These are phyloP conservation scores for Colletotrichum agaves DNA, from an alignment of 2,329 filamentous ascomycete genomes.

Conservation along the genomic window DNA sequence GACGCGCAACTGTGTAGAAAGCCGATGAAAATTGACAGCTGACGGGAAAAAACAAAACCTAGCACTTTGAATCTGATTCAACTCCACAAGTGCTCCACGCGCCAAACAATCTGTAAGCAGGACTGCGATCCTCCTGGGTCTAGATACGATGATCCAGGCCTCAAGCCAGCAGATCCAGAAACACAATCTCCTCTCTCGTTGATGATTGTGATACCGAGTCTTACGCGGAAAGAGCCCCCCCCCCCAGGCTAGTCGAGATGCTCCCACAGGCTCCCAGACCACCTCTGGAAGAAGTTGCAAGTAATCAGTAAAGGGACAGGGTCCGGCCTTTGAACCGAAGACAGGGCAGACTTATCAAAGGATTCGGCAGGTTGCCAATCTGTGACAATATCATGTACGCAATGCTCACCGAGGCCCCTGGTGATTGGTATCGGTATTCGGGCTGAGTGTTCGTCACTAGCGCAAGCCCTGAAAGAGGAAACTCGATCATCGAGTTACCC, in stretches of 20 bases:
- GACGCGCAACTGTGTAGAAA: conserved; percentile 1
- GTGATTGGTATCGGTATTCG: background rate
- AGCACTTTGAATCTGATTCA: background rate
- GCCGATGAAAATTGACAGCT: background rate
- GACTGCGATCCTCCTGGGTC: background rate
- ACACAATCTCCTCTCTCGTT: background rate
- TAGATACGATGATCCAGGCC: conserved; percentile 23
- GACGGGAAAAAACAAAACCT: conserved; percentile 5
- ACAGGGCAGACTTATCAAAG: conserved; percentile 15
- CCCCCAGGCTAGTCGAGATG: background rate
- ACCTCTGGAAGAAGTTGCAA: background rate
- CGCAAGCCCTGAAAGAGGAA: background rate
- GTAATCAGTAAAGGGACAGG: background rate
- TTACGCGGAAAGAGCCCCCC: background rate
- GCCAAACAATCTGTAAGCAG: conserved; percentile 13
- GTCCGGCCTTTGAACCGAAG: conserved; percentile 14
- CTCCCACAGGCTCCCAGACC: no score
- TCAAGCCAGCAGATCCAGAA: background rate
- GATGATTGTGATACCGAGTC: conserved; percentile 7
- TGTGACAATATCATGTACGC: background rate
- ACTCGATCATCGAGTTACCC: conserved; percentile 1
- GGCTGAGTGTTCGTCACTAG: background rate
- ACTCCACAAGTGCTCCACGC: conserved; percentile 24
- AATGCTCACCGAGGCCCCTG: conserved; percentile 6
- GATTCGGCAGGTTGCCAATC: conserved; percentile 27